phyloP scores from a whole-genome alignment of 2,329 filamentous ascomycete species.

The Aureobasidium musti region DNA sequence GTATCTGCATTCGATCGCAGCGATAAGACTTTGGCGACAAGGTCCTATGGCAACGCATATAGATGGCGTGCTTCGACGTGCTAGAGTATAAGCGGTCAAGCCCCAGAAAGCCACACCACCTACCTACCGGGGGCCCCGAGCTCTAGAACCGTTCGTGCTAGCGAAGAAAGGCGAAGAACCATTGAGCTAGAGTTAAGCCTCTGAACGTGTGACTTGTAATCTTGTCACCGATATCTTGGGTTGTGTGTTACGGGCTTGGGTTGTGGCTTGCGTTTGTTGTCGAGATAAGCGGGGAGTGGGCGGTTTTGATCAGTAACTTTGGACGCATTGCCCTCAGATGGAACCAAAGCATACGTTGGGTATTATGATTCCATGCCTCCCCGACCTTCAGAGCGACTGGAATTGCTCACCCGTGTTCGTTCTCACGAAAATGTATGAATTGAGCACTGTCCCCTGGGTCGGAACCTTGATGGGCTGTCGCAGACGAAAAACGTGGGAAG shows the following conservation, averaged over 20 bases:
- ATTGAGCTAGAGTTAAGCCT: constrained; percentile 7
- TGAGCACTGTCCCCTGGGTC: too few species aligned
- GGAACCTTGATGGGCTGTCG: too few species aligned
- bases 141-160: constrained; percentile 17
- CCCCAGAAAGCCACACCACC: background rate
- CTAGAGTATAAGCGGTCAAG: background rate
- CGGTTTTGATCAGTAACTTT: background rate
- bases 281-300: background rate
- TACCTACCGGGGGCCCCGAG: background rate
- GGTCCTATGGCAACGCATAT: constrained; percentile 11
- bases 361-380: too few species aligned
- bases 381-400: too few species aligned
- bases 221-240: background rate
- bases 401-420: too few species aligned
- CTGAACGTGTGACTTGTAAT: background rate
- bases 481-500: constrained; percentile 2
- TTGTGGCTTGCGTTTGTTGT: background rate
- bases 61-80: constrained; percentile 24
- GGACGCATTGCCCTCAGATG: too few species aligned
- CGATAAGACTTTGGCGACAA: constrained; percentile 1
- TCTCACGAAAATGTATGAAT: too few species aligned
- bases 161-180: too few species aligned
- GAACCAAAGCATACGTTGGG: too few species aligned
- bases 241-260: background rate
- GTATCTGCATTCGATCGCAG: background rate